Evolutionary conservation across 805 yeast species (phyloP), one percentile per base, ranked within the genome.

Genomic region (Metschnikowia similis): DNA sequence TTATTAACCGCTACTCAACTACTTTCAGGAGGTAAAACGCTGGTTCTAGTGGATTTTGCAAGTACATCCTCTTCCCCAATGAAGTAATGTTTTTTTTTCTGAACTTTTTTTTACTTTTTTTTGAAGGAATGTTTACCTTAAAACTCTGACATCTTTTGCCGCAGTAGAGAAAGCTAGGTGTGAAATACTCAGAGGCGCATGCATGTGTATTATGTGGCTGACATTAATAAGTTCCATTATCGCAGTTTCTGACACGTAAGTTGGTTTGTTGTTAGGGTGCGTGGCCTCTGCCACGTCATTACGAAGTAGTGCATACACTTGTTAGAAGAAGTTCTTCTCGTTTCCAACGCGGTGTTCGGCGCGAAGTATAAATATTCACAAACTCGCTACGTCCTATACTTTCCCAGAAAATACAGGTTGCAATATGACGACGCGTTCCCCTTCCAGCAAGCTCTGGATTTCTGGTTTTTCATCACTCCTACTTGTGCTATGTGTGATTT

Each of bases 401-500:
- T 30, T 29, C 36, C 45, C 26, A 41, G 37, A 32, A 26, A 32
- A 31, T 41, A 32, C 37, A 32, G 45, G 17, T 17, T 16, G 27
- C 36, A 41, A 30, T 41, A 41, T 41, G 45, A 43, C 31, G 56
- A 14, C 54, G 38, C 47, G 54, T 32, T 31, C 47, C 28, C 28
- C 36, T 35, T 35, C 35, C 35, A 56, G 48, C 41, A 56, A 47
- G 43, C 52, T 57, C 53, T 65, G 65, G 64, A 51, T 66, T 40
- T 57, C 70, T 41, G 65, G 70, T 47, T 51, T 66, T 35, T 58
- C 67, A 49, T 57, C 59, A 47, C 61, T 64, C 36, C 70, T 64
- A 58, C 67, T 67, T 57, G 58, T 64, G 49, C 62, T 66, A 51
- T 69, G 70, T 47, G 62, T 72, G 47, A 58, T 73, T 27, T 60